Conservation (phyloP, 768 basidiomycete species). For the Pulveroboletus sp. region DNA sequence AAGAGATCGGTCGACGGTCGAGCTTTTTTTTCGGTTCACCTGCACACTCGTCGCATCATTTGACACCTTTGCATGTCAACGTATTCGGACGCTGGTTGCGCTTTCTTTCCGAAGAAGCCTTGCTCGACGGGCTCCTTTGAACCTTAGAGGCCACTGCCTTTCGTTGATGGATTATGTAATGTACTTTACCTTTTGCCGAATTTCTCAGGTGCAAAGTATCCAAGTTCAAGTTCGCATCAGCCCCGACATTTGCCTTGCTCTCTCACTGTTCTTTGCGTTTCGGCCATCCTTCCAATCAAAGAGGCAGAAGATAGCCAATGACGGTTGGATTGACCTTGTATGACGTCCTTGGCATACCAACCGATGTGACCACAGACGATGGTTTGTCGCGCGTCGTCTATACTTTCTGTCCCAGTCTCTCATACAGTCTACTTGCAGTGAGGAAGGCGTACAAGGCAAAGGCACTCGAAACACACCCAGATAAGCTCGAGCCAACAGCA, state of each 20-base stretch:
- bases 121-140: neutral
- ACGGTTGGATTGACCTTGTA: slow-evolving; percentile 33
- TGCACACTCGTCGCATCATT: neutral
- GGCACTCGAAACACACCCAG: slow-evolving; percentile 69
- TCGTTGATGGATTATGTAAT: neutral
- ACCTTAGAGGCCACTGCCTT: neutral
- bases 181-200: neutral
- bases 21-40: too few species aligned
- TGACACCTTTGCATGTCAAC: neutral
- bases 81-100: neutral
- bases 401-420: neutral
- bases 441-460: slow-evolving; percentile 64
- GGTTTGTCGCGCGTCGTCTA: slow-evolving; percentile 30
- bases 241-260: neutral
- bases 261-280: neutral
- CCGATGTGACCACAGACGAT: slow-evolving; percentile 47
- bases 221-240: neutral
- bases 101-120: neutral
- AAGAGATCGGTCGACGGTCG: too few species aligned
- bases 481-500: slow-evolving; percentile 56
- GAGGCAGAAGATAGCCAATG: slow-evolving; percentile 18
- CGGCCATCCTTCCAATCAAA: neutral
- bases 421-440: slow-evolving; percentile 30
- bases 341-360: slow-evolving; percentile 43
- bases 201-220: neutral